Conservation (phyloP, 352 stramenopile species). For the Chrysophaeum taylorii region DNA sequence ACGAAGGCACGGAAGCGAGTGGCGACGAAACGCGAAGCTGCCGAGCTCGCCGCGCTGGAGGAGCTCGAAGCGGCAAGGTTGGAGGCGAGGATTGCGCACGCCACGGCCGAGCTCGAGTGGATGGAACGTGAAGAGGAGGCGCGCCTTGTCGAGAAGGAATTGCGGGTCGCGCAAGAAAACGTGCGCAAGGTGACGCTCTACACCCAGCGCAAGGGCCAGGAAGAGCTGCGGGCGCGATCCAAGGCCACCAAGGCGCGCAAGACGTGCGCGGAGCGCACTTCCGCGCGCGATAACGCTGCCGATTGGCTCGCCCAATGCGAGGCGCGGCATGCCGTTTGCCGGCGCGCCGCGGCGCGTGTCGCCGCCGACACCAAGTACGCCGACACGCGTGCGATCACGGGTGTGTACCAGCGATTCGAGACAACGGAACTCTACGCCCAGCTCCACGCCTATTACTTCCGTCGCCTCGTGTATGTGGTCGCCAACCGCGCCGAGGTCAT, state of each 20-base stretch:
- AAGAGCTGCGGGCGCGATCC: slow-evolving; percentile 28
- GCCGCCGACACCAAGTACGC: slow-evolving; percentile 27
- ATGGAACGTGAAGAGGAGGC: slow-evolving; percentile 33
- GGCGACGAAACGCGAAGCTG: slow-evolving; percentile 23
- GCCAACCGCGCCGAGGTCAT: slow-evolving; percentile 32
- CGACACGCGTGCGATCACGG: slow-evolving; percentile 27
- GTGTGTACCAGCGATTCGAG: slow-evolving; percentile 28
- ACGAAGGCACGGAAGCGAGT: slow-evolving; percentile 15
- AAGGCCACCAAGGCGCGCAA: slow-evolving; percentile 18
- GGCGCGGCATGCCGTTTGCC: slow-evolving; percentile 16
- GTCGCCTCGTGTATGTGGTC: slow-evolving; percentile 29
- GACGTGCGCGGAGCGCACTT: slow-evolving; percentile 18
- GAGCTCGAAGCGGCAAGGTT: slow-evolving; percentile 19
- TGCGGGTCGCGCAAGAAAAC: slow-evolving; percentile 20
- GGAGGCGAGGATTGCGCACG: slow-evolving; percentile 25
- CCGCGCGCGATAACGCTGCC: slow-evolving; percentile 21
- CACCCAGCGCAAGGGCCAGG: slow-evolving; percentile 29
- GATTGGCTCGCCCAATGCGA: slow-evolving; percentile 25
- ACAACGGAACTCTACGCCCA: slow-evolving; percentile 28
- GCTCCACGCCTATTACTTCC: slow-evolving; percentile 31
- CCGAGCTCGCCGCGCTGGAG: slow-evolving; percentile 16
- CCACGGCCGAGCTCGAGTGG: slow-evolving; percentile 32
- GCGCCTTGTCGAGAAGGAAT: slow-evolving; percentile 27
- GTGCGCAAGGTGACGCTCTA: slow-evolving; percentile 28
- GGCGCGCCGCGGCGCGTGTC: slow-evolving; percentile 21